Evolutionary conservation across 768 basidiomycete genomes (phyloP).

Genomic region (Boletus vinaceobasis): DNA sequence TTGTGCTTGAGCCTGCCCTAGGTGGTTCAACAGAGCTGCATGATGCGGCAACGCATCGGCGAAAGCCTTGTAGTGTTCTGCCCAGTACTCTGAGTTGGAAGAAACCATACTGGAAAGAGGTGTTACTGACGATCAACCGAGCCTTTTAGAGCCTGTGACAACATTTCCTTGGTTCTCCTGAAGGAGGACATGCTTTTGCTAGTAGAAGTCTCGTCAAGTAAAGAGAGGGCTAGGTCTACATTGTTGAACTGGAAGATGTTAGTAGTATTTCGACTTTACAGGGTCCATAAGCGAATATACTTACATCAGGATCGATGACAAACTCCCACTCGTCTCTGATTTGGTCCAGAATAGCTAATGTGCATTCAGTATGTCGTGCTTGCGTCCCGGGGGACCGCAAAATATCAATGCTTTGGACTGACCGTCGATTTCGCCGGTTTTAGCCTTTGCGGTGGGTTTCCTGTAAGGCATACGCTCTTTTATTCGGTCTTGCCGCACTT

Average conservation of each 20-base stretch:
- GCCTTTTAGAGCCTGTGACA: conserved; percentile 78
- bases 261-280: conserved; percentile 4
- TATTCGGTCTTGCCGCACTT: conserved; percentile 63
- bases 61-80: conserved; percentile 92
- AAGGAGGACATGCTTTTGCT: conserved; percentile 80
- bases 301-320: conserved; percentile 76
- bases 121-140: conserved; percentile 76
- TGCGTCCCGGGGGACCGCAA: not conserved
- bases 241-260: conserved; percentile 71
- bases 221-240: conserved; percentile 86
- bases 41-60: conserved; percentile 93
- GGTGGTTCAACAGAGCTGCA: conserved; percentile 67
- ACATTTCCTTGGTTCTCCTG: conserved; percentile 66
- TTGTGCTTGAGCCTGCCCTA: conserved; percentile 71
- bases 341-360: conserved; percentile 74
- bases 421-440: conserved; percentile 85
- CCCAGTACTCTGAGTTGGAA: conserved; percentile 6
- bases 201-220: conserved; percentile 71
- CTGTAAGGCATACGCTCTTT: conserved; percentile 64
- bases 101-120: not conserved
- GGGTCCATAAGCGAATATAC: conserved; percentile 16
- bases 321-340: conserved; percentile 91
- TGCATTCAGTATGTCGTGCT: not conserved
- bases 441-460: conserved; percentile 48
- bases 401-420: conserved; percentile 27